A percentile compares a stretch with the other conserved stretches of the same genome.
phyloP scores from a whole-genome alignment of 495 filamentous ascomycete species.

The Neurospora sp. region DNA sequence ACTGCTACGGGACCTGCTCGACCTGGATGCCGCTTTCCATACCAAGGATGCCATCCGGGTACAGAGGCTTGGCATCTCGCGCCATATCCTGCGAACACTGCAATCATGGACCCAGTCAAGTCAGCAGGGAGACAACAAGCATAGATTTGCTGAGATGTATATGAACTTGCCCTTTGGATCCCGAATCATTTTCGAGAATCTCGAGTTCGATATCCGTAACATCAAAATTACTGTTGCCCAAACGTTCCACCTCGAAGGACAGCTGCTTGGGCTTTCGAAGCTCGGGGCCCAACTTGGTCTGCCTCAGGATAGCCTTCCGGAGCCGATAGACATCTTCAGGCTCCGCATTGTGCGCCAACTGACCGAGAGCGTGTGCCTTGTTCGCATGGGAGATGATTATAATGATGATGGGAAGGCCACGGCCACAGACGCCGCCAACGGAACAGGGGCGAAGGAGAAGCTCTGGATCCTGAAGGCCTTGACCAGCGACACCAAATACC shows the following conservation, averaged over 20 bases:
- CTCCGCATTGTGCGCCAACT: slow-evolving; percentile 31
- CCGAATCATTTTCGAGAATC: slow-evolving; percentile 34
- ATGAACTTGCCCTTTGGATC: slow-evolving; percentile 33
- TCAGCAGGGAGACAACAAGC: not conserved
- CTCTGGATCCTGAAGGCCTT: slow-evolving; percentile 40
- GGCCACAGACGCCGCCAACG: not conserved
- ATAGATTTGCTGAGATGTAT: slow-evolving; percentile 10
- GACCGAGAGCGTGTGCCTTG: slow-evolving; percentile 37
- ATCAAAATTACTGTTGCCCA: slow-evolving; percentile 28
- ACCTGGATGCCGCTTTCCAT: slow-evolving; percentile 35
- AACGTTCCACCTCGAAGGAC: slow-evolving; percentile 33
- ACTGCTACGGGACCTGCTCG: slow-evolving; percentile 31
- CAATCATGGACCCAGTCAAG: slow-evolving; percentile 26
- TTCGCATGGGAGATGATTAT: slow-evolving; percentile 17
- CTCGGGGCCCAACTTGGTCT: slow-evolving; percentile 22
- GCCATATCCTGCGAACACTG: slow-evolving; percentile 33
- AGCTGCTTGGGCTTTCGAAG: slow-evolving; percentile 22
- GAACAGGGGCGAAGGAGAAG: slow-evolving; percentile 4
- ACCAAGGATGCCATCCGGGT: slow-evolving; percentile 33
- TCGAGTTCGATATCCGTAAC: slow-evolving; percentile 27
- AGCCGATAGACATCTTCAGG: slow-evolving; percentile 28
- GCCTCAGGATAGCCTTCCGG: slow-evolving; percentile 18
- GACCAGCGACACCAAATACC: slow-evolving; percentile 37
- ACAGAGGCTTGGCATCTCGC: slow-evolving; percentile 30
- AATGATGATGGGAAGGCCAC: not conserved